phyloP scores from a whole-genome alignment of 208 protist species.

The Strigomonas galati region DNA sequence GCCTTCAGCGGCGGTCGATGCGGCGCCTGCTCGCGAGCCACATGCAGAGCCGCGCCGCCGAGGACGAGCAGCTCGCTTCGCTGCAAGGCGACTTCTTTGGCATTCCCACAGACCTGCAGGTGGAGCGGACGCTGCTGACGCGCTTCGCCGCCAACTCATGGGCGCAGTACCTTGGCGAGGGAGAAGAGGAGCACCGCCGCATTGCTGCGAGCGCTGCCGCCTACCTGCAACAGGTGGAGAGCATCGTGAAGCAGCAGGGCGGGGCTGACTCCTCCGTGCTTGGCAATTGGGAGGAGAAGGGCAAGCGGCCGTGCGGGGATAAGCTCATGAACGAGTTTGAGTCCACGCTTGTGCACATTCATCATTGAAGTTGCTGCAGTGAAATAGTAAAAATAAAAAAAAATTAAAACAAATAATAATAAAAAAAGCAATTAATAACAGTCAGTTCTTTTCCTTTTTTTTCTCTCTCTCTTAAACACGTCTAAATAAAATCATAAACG shows the following conservation, averaged over 20 bases:
- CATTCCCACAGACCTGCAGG: conserved; percentile 33
- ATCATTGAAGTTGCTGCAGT: background rate
- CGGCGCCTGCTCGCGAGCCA: conserved; percentile 35
- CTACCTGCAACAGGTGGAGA: conserved; percentile 30
- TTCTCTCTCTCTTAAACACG: conserved; percentile 6
- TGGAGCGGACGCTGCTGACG: conserved; percentile 41
- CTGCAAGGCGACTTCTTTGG: conserved; percentile 38
- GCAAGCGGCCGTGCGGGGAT: conserved; percentile 33
- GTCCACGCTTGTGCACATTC: conserved; percentile 30
- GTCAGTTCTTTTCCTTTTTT: conserved; percentile 6
- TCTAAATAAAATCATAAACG: conserved; percentile 5
- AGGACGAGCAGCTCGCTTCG: conserved; percentile 7
- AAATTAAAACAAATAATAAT: conserved; percentile 1
- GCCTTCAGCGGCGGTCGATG: conserved; percentile 43
- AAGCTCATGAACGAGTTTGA: conserved; percentile 53
- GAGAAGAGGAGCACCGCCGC: conserved; percentile 20
- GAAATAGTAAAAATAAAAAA: conserved; percentile 9
- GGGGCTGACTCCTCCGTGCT: conserved; percentile 11
- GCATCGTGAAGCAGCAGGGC: background rate
- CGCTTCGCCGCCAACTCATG: conserved; percentile 56
- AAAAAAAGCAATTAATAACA: background rate
- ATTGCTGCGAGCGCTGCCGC: conserved; percentile 28
- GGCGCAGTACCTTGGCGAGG: conserved; percentile 38
- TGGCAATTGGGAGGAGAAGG: conserved; percentile 45
- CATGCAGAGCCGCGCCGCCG: background rate